Evolutionary conservation across 2,329 filamentous ascomycete species (phyloP), one percentile per base, ranked within the genome.

Genomic region (Sclerotinia minor): DNA sequence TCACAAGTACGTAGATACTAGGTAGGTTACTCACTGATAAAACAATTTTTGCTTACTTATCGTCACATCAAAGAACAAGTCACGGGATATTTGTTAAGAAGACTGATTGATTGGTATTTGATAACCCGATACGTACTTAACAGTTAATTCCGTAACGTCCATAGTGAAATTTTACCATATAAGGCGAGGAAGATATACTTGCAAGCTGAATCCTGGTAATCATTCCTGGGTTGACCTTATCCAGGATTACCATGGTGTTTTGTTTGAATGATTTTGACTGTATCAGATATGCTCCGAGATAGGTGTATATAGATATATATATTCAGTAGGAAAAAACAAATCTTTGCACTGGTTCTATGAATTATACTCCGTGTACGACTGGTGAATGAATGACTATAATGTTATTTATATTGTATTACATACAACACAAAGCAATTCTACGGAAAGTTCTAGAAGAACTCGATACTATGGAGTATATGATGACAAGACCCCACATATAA

Each of bases 51-150:
- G 54, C 21, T n/a, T 32, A 55, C 53, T 21, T 7, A 24, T n/a
- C n/a, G n/a, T n/a, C n/a, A 41, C 4, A 17, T 55, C 53, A n/a
- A 55, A 55, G 53, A 55, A 55, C 17, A 50, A 55, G 53, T 55
- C 54, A 57, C 54, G 54, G 24, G 54, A 57, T 2, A n/a, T 50
- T n/a, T 11, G n/a, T 50, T 5, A 47, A 47, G 17, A n/a, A 47
- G 19, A 3, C 15, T 55, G 19, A 32, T 15, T 8, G 7, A 29
- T 35, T 35, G 52, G 5, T 17, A 6, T 24, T 32, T 19, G 4
- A 15, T 29, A n/a, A 57, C 32, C n/a, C 53, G 5, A 41, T 35
- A 35, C 32, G 1, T 5, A 35, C 4, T 6, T 6, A 35, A 6
- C 6, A 35, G 4, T 35, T 6, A 35, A 35, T 35, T 35, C 32